Conservation (phyloP, 352 stramenopile species). For the Pythium myriotylum region DNA sequence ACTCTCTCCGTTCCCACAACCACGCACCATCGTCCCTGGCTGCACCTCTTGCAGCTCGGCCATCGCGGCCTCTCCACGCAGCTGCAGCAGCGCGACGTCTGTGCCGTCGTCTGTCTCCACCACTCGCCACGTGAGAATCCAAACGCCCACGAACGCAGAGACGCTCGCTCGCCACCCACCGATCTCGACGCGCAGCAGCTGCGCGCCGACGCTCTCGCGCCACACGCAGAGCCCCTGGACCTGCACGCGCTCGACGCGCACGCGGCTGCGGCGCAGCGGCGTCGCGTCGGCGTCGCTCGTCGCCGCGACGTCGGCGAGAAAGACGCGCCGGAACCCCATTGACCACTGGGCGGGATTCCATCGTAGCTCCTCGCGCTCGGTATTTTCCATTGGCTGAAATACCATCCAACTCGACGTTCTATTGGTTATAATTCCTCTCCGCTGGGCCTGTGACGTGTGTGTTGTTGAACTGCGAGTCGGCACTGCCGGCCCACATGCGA, state of each 20-base stretch:
- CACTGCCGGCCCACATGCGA: conserved; percentile 81
- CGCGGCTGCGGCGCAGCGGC: conserved; percentile 4
- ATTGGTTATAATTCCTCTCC: conserved; percentile 20
- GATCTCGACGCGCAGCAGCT: conserved; percentile 20
- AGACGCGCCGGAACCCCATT: conserved; percentile 22
- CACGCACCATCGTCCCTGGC: conserved; percentile 19
- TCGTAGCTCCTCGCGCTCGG: not conserved
- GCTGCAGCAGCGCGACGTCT: conserved; percentile 20
- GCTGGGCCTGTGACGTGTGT: conserved; percentile 25
- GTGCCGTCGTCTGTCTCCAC: conserved; percentile 26
- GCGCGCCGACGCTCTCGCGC: conserved; percentile 11
- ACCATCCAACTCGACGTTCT: not conserved
- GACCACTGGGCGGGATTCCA: not conserved
- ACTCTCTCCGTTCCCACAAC: not conserved
- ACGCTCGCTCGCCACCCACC: conserved; percentile 6
- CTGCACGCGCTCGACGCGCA: conserved; percentile 17
- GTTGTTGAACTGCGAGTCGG: conserved; percentile 76
- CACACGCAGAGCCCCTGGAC: conserved; percentile 23
- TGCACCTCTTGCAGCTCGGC: conserved; percentile 5
- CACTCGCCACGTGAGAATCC: not conserved
- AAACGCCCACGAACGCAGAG: too few relatives aligned
- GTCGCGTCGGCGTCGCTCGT: not conserved
- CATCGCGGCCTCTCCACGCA: conserved; percentile 17
- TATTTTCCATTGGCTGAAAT: conserved; percentile 23
- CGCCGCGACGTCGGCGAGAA: conserved; percentile 24